Evolutionary conservation across 1,284 basidiomycete genomes (phyloP), one percentile per base, ranked within the genome.

Genomic region (Chondrostereum purpureum): DNA sequence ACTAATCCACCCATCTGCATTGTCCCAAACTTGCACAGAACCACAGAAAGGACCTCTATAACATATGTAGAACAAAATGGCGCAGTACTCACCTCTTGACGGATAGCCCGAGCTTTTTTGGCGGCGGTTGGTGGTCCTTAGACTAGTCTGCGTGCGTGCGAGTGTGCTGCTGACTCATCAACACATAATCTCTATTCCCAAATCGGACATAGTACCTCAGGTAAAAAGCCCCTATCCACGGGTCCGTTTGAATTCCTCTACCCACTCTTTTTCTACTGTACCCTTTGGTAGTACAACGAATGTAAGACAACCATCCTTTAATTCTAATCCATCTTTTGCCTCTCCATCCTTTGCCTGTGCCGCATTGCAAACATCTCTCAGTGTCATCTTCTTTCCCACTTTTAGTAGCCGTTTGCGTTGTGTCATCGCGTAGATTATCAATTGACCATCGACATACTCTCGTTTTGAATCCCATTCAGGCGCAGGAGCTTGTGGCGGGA

Each of bases 221-320:
- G n/a, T n/a, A 31, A 31, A n/a, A n/a, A 31, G 27, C 27, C 27
- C 27, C 37, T 39, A 39, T 38, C 65, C 66, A 57, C 80, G 63
- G 19, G 58, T 68, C 56, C 67, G 73, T 69, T 97, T 98, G 70
- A 83, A 94, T 49, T 89, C 82, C n/a, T 85, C 81, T 20, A 97
- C 77, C 93, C 94, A 98, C 51, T 76, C 78, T 60, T 78, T 75
- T 61, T 96, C 92, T 46, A 77, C 76, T n/a, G 72, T 70, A 0
- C 92, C 92, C 61, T 83, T 92, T 2, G 88, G 86, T 45, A 96
- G 60, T 5, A 98, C 87, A 13, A 84, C 82, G 56, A 98, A 88
- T 22, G 83, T 84, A 61, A 96, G 58, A 59, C 88, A 86, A 0
- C 92, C 92, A 56, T 95, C 92, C 52, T 81, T 82, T 47, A 98